Conservation (phyloP, 805 yeast genomes). For the Candida hungchunana region DNA sequence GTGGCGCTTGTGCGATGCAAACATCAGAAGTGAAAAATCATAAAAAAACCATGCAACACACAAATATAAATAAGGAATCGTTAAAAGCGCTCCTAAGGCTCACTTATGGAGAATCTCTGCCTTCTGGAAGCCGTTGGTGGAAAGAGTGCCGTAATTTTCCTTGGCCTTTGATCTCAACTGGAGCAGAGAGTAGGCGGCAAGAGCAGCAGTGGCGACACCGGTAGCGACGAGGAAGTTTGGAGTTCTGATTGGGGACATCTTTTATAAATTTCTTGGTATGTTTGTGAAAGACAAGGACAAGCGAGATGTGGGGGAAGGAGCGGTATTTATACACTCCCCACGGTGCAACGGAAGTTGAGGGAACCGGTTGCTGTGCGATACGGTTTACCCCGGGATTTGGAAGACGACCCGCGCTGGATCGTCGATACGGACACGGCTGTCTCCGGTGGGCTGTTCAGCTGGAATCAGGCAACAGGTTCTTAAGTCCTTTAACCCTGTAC, state of each 20-base stretch:
- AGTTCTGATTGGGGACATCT: constrained; percentile 12
- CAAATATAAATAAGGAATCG: neutral
- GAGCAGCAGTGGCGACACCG: constrained; percentile 19
- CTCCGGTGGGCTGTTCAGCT: too few species aligned
- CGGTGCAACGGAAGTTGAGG: constrained; percentile 1
- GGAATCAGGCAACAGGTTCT: too few species aligned
- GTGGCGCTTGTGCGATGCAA: too few species aligned
- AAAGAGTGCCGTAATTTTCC: constrained; percentile 20
- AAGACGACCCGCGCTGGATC: too few species aligned
- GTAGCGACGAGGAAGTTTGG: constrained; percentile 11
- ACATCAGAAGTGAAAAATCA: neutral
- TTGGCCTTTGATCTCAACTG: constrained; percentile 21
- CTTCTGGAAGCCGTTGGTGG: constrained; percentile 10
- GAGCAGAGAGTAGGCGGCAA: constrained; percentile 22
- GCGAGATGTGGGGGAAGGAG: neutral
- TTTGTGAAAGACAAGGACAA: neutral
- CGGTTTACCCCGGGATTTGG: constrained; percentile 14
- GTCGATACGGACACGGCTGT: too few species aligned
- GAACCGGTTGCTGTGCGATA: neutral
- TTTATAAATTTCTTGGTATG: too few species aligned
- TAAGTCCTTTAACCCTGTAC: too few species aligned
- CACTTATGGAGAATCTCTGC: constrained; percentile 10
- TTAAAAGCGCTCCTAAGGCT: neutral
- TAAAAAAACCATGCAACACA: neutral
- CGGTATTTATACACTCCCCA: constrained; percentile 2